Base-by-base conservation (phyloP, 169 alveolate species). In the Plasmodium fragile region DNA sequence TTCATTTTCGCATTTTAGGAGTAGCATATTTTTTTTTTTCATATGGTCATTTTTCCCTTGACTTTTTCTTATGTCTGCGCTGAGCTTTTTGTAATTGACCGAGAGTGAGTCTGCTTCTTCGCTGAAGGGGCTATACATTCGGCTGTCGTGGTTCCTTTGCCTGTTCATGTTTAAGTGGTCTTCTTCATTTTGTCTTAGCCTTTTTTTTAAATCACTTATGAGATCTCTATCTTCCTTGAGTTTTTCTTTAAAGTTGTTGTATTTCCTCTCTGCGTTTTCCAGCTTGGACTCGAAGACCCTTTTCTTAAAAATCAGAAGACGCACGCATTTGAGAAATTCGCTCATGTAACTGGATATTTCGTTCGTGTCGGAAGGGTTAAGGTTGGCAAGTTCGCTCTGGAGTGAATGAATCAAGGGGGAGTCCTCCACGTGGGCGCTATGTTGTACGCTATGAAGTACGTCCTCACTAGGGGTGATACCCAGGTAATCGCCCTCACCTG, bases 161-260 rank as follows among this genome's bases (percentile, higher is more conserved):
- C 28, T 84, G 59, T 32, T 71, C 41, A 18, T 73, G 36, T 75
- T 32, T 25, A 39, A 2, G 69, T 72, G 53, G 45, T 73, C 11
- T 25, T 87, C 93, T 4, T 87, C 90, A 18, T 79, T 87, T 59
- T 87, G 82, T 78, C 93, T 87, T 59, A 87, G 71, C 81, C 81
- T 87, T 43, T 87, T 77, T 45, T 87, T 87, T 78, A 87, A 87
- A 22, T 87, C 93, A 32, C 52, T 78, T 53, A 87, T 87, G 45
- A 87, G 22, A 39, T 87, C 93, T 52, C 81, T 87, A 13, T 87
- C 93, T 65, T 87, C 89, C 49, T 87, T 87, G 11, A 87, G 70
- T 53, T 87, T 87, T 16, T 87, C 93, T 16, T 87, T 87, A 87
- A 87, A 87, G 49, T 18, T 53, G 53, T 75, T 78, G 49, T 87